phyloP scores from a whole-genome alignment of 228 moss, liverwort and hornwort species.

The Sphagnum magellanicum region DNA sequence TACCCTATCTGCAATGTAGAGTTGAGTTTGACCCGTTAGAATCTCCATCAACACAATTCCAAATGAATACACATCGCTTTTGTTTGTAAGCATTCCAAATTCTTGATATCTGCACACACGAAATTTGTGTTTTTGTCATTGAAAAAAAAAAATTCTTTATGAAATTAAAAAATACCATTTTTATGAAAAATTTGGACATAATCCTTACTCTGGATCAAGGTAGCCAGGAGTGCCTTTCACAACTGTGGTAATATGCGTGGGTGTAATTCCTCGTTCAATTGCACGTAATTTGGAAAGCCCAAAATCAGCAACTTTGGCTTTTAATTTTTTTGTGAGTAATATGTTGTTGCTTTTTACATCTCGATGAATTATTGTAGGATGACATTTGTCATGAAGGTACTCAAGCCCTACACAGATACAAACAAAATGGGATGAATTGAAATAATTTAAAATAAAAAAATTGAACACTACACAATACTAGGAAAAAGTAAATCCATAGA shows the following conservation, averaged over 20 bases:
- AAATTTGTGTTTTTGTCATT: neutral
- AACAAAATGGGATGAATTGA: too few relatives aligned
- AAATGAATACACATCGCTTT: constrained; percentile 58
- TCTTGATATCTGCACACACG: constrained; percentile 25
- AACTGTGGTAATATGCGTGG: constrained; percentile 61
- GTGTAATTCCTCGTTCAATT: constrained; percentile 17
- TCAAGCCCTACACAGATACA: constrained; percentile 27
- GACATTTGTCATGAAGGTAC: constrained; percentile 58
- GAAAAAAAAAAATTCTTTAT: neutral
- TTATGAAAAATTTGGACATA: neutral
- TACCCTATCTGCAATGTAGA: constrained; percentile 7
- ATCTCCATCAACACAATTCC: constrained; percentile 54
- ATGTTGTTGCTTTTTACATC: constrained; percentile 69
- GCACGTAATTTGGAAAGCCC: constrained; percentile 59
- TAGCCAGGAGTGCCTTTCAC: constrained; percentile 78
- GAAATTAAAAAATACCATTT: too few relatives aligned
- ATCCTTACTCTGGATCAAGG: constrained; percentile 59
- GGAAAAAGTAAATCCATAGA: too few relatives aligned
- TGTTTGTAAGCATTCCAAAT: constrained; percentile 37
- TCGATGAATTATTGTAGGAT: constrained; percentile 47
- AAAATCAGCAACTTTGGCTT: constrained; percentile 62
- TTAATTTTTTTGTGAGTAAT: constrained; percentile 30
- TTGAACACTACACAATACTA: too few relatives aligned
- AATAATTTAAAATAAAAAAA: too few relatives aligned
- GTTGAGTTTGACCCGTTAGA: constrained; percentile 31